These are phyloP conservation scores for Phaffia rhodozyma DNA, from an alignment of 1,284 basidiomycete species.

Conservation along the genomic window DNA sequence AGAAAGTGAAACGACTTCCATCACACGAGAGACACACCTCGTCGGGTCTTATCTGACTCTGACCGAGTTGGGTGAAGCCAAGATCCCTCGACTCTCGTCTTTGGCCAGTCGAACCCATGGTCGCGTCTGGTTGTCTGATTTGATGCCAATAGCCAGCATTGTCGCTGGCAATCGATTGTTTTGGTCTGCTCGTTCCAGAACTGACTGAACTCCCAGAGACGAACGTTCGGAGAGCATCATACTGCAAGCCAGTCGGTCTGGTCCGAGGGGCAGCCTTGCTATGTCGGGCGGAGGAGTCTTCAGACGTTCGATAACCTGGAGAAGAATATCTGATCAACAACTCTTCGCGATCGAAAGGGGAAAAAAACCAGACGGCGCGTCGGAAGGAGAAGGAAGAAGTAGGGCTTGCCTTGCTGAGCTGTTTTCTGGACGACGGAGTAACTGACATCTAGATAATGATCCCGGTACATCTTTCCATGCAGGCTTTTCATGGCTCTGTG, in stretches of 20 bases:
- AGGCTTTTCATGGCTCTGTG: slow-evolving; percentile 11
- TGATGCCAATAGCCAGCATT: too few species aligned
- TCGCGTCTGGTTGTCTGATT: not conserved
- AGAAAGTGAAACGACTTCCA: too few species aligned
- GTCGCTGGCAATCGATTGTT: not conserved
- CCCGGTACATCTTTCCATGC: slow-evolving; percentile 7
- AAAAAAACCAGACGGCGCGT: not conserved
- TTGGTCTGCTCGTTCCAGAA: not conserved
- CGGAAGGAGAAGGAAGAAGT: not conserved
- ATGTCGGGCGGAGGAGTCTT: not conserved
- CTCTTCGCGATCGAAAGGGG: not conserved
- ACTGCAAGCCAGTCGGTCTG: slow-evolving; percentile 7
- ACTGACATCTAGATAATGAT: slow-evolving; percentile 8
- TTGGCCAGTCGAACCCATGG: too few species aligned
- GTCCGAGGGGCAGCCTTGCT: slow-evolving; percentile 9
- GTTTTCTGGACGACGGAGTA: slow-evolving; percentile 12
- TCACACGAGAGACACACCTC: too few species aligned
- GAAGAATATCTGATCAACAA: too few species aligned
- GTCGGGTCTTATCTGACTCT: not conserved
- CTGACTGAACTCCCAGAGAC: not conserved
- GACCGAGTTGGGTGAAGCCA: not conserved
- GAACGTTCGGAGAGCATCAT: slow-evolving; percentile 9
- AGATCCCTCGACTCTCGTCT: not conserved
- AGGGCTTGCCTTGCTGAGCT: not conserved
- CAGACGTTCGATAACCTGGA: not conserved